Percentiles rank a stretch among this genome's conserved stretches.
These are phyloP conservation scores for Moesziomyces globuligerus DNA, from an alignment of 1,284 basidiomycete genomes.

Conservation along the genomic window DNA sequence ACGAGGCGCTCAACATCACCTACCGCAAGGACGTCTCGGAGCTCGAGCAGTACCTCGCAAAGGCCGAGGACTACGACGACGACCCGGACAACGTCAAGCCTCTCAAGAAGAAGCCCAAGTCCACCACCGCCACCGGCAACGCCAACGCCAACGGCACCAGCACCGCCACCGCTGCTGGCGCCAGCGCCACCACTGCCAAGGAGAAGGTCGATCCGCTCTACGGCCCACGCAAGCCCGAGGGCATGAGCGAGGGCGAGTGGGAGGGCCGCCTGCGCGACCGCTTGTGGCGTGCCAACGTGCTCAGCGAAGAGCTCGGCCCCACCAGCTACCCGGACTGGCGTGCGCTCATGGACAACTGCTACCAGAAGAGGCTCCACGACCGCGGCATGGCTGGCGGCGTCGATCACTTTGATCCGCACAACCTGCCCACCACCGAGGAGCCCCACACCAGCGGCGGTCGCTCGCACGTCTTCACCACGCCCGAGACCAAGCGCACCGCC, in stretches of 20 bases:
- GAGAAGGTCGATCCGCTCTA: conserved; percentile 60
- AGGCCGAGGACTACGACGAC: conserved; percentile 61
- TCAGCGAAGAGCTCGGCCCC: conserved; percentile 59
- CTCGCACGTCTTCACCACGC: conserved; percentile 54
- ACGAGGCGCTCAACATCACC: conserved; percentile 65
- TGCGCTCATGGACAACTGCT: conserved; percentile 65
- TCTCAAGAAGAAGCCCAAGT: conserved; percentile 24
- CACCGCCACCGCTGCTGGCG: conserved; percentile 6
- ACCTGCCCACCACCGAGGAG: conserved; percentile 37
- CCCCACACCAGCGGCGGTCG: conserved; percentile 33
- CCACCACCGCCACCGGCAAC: conserved; percentile 4
- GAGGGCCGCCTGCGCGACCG: conserved; percentile 60
- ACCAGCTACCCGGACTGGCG: conserved; percentile 65
- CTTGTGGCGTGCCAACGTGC: conserved; percentile 58
- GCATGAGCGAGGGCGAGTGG: conserved; percentile 59
- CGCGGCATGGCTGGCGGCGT: conserved; percentile 59
- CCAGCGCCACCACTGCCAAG: conserved; percentile 16
- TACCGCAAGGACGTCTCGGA: conserved; percentile 61
- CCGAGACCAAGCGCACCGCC: conserved; percentile 64
- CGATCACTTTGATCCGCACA: conserved; percentile 53
- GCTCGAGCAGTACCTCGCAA: conserved; percentile 44
- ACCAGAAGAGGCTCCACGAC: conserved; percentile 60
- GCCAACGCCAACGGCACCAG: conserved; percentile 10
- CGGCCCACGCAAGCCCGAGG: conserved; percentile 56
- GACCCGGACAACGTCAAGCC: conserved; percentile 65